Conservation (phyloP, 2,329 filamentous ascomycete genomes). For the Myrmaecium sp. region DNA sequence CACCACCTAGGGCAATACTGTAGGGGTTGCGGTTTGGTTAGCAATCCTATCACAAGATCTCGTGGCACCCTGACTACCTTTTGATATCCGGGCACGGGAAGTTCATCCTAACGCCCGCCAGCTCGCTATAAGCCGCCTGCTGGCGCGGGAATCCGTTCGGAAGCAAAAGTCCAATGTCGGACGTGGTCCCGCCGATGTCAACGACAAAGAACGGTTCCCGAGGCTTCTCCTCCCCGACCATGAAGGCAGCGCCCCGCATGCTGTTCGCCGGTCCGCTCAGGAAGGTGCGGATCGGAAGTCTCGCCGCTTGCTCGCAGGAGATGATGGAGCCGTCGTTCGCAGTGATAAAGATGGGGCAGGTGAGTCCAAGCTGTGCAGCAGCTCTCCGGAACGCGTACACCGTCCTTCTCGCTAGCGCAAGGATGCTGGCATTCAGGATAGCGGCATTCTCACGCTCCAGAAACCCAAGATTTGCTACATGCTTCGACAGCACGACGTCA, state of each 20-base stretch:
- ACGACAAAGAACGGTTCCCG: slow-evolving; percentile 41
- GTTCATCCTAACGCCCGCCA: slow-evolving; percentile 47
- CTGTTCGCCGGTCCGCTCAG: slow-evolving; percentile 36
- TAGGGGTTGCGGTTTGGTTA: slow-evolving; percentile 4
- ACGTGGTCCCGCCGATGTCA: slow-evolving; percentile 50
- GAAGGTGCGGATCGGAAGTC: slow-evolving; percentile 34
- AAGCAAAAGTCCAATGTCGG: slow-evolving; percentile 44
- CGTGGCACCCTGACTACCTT: no score
- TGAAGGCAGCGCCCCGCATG: slow-evolving; percentile 32
- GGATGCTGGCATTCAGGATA: slow-evolving; percentile 32
- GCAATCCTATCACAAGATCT: background rate
- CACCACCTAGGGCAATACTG: slow-evolving; percentile 40
- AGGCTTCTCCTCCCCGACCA: slow-evolving; percentile 9
- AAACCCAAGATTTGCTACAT: slow-evolving; percentile 21
- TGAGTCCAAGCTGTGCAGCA: slow-evolving; percentile 27
- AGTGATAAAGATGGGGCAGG: slow-evolving; percentile 33
- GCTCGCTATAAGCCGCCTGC: slow-evolving; percentile 43
- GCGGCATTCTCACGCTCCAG: slow-evolving; percentile 34
- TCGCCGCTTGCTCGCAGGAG: slow-evolving; percentile 27
- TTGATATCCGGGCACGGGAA: slow-evolving; percentile 37
- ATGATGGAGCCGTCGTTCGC: slow-evolving; percentile 36
- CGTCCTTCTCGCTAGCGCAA: slow-evolving; percentile 28
- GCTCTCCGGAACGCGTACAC: slow-evolving; percentile 29
- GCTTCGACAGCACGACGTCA: background rate
- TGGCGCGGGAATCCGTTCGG: slow-evolving; percentile 47